Evolutionary conservation across 2,329 filamentous ascomycete genomes (phyloP).

Genomic region (Aspergillus novoparasiticus): DNA sequence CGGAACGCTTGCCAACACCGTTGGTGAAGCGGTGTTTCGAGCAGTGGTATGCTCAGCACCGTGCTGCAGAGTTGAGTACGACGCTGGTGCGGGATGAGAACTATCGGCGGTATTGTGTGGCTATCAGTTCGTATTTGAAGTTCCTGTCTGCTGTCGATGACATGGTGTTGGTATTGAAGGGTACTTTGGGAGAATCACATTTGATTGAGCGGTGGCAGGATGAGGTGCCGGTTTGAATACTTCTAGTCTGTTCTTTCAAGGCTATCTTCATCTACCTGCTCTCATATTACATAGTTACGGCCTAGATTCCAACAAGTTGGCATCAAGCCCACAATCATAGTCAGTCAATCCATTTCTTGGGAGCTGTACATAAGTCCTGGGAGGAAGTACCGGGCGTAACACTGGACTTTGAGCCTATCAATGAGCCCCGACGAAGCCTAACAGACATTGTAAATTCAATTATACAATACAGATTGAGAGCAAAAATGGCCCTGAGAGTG

Average conservation of each 20-base stretch:
- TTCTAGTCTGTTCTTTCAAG: neutral
- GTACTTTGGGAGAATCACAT: constrained; percentile 9
- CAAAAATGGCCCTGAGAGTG: too few species aligned
- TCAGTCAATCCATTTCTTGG: neutral
- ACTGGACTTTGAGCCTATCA: too few species aligned
- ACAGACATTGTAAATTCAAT: too few species aligned
- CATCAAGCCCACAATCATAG: neutral
- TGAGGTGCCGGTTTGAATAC: neutral
- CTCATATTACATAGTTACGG: neutral
- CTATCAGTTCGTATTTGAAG: constrained; percentile 7
- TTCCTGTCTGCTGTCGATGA: constrained; percentile 8
- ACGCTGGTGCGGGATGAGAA: constrained; percentile 9
- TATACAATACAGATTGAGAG: too few species aligned
- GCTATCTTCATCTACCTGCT: neutral
- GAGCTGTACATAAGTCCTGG: too few species aligned
- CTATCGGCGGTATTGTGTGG: constrained; percentile 11
- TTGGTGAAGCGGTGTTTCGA: constrained; percentile 9
- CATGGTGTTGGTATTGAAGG: constrained; percentile 10
- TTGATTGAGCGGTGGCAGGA: neutral
- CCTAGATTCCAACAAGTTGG: neutral
- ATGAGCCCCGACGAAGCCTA: too few species aligned
- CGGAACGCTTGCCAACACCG: constrained; percentile 8
- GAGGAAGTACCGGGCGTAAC: too few species aligned
- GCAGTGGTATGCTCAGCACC: constrained; percentile 4
- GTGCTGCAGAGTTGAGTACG: neutral